Percentiles rank a stretch among this genome's conserved stretches.
These are phyloP conservation scores for Penicillium verhagenii DNA, from an alignment of 495 filamentous ascomycete genomes.

Conservation along the genomic window DNA sequence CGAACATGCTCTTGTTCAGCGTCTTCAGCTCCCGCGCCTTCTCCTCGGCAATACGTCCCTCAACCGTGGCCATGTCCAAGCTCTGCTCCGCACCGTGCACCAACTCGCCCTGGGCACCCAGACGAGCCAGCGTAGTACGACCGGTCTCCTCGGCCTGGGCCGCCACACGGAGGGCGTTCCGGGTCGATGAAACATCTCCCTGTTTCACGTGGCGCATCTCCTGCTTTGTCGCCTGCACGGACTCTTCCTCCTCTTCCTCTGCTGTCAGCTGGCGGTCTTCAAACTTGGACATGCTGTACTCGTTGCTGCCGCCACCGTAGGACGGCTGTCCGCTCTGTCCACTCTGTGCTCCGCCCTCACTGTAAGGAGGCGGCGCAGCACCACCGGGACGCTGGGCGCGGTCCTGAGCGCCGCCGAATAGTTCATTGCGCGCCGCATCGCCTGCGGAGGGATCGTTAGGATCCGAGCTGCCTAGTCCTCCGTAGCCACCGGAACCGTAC, in stretches of 20 bases:
- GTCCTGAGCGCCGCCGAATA: constrained; percentile 65
- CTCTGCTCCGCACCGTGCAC: constrained; percentile 77
- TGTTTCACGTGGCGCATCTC: constrained; percentile 76
- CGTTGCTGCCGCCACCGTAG: constrained; percentile 48
- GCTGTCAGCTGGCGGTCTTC: constrained; percentile 70
- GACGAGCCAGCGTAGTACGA: constrained; percentile 62
- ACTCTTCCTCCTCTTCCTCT: constrained; percentile 69
- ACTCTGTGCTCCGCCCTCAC: too few relatives aligned
- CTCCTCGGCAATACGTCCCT: constrained; percentile 70
- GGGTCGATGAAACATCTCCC: constrained; percentile 67
- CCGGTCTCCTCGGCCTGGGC: constrained; percentile 72
- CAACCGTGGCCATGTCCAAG: constrained; percentile 64
- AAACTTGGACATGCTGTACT: constrained; percentile 59
- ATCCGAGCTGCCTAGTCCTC: constrained; percentile 59
- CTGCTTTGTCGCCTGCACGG: constrained; percentile 65
- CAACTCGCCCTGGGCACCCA: constrained; percentile 72
- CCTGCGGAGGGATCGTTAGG: constrained; percentile 50
- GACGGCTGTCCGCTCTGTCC: constrained; percentile 24
- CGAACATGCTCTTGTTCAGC: constrained; percentile 81
- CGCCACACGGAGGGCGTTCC: constrained; percentile 65
- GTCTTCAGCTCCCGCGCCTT: constrained; percentile 74
- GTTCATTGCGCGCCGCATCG: constrained; percentile 58
- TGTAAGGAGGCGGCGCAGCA: constrained; percentile 45
- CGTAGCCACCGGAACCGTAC: constrained; percentile 69
- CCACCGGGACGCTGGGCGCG: constrained; percentile 35